Evolutionary conservation across 345 rosid species (phyloP).

Genomic region (Gossypium turneri): DNA sequence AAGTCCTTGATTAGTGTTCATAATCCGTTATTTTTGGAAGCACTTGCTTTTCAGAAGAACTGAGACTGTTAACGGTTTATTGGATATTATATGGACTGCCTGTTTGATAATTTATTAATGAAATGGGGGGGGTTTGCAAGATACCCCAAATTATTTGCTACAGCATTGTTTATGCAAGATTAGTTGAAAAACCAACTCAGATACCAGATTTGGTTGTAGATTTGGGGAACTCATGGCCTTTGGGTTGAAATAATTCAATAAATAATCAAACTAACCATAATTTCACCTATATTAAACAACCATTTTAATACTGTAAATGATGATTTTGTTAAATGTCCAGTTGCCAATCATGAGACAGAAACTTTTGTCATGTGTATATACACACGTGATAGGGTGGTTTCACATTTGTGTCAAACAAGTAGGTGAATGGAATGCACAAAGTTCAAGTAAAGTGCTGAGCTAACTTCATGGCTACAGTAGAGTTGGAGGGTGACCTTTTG

Average conservation of each 20-base stretch:
- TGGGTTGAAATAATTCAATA: slow-evolving; percentile 7
- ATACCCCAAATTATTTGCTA: slow-evolving; percentile 6
- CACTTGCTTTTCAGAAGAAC: slow-evolving; percentile 15
- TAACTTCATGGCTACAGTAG: slow-evolving; percentile 14
- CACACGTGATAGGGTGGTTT: slow-evolving; percentile 1
- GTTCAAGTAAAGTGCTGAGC: not conserved
- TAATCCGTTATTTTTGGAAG: slow-evolving; percentile 34
- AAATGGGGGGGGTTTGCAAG: not conserved
- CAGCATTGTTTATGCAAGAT: not conserved
- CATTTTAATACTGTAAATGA: not conserved
- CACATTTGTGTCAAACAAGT: slow-evolving; percentile 9
- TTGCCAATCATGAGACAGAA: slow-evolving; percentile 12
- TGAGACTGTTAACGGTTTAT: not conserved
- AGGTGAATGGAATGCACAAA: slow-evolving; percentile 8
- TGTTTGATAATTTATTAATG: not conserved
- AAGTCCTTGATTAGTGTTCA: slow-evolving; percentile 25
- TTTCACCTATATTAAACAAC: not conserved
- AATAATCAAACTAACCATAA: not conserved
- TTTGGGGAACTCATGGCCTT: not conserved
- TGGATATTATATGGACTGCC: not conserved
- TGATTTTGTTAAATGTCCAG: not conserved
- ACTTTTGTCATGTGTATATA: not conserved
- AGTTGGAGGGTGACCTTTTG: not conserved
- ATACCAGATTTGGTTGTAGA: slow-evolving; percentile 1
- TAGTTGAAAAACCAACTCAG: slow-evolving; percentile 10